Conservation (phyloP, 495 filamentous ascomycete species). For the Penicillium parvum region DNA sequence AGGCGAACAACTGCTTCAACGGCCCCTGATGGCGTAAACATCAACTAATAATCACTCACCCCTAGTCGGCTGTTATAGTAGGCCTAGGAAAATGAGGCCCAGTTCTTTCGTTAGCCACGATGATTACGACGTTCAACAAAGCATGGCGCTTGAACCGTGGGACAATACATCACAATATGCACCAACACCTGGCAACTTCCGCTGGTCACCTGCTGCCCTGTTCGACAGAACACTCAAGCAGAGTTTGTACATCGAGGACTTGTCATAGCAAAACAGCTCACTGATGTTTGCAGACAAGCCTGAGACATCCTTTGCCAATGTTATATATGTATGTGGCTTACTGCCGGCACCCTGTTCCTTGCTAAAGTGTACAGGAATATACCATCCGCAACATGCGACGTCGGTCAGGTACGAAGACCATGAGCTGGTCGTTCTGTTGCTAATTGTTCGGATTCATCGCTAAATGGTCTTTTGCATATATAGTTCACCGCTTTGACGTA, state of each 20-base stretch:
- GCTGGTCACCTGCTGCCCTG: too few relatives aligned
- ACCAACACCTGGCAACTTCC: too few relatives aligned
- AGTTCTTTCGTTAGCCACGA: too few relatives aligned
- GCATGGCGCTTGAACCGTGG: too few relatives aligned
- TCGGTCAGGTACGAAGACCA: constrained; percentile 2
- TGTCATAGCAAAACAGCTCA: constrained; percentile 6
- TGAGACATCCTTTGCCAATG: not conserved
- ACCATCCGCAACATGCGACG: constrained; percentile 1
- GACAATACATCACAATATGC: too few relatives aligned
- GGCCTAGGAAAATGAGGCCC: too few relatives aligned
- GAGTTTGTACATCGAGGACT: constrained; percentile 25
- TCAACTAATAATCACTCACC: too few relatives aligned
- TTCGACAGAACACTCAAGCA: too few relatives aligned
- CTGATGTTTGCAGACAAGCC: constrained; percentile 1
- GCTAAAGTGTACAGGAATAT: constrained; percentile 3
- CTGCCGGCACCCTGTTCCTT: constrained; percentile 1
- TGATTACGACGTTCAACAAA: too few relatives aligned
- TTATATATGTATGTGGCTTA: not conserved
- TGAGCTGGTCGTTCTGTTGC: not conserved
- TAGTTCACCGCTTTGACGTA: constrained; percentile 14
- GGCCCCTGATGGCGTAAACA: too few relatives aligned
- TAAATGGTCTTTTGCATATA: constrained; percentile 11
- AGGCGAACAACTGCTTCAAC: too few relatives aligned
- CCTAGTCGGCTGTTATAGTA: too few relatives aligned
- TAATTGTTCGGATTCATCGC: not conserved